Percentiles rank a stretch among this genome's conserved stretches.
These are phyloP conservation scores for Paraurostyla sp. DNA, from an alignment of 73 alveolate genomes.

Conservation along the genomic window DNA sequence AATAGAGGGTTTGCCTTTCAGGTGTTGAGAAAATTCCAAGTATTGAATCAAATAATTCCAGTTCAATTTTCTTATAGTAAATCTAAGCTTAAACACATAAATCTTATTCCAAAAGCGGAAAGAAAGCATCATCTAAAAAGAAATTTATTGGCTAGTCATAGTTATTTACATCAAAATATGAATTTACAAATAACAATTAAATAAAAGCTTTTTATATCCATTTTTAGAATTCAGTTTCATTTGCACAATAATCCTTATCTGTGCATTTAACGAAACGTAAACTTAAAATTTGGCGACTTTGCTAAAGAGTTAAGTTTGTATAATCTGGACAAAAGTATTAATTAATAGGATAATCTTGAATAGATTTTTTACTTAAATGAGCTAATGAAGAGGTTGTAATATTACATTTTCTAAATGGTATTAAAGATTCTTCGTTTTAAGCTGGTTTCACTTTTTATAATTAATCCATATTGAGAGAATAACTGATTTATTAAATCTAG, in stretches of 20 bases:
- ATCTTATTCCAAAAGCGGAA: neutral
- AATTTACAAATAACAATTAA: neutral
- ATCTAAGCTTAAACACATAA: neutral
- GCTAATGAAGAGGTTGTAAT: neutral
- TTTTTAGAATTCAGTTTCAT: neutral
- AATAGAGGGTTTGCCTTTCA: neutral
- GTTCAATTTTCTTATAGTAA: neutral
- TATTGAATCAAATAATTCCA: neutral
- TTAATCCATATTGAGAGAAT: too few relatives aligned
- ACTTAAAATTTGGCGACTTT: neutral
- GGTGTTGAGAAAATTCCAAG: neutral
- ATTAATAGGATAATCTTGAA: neutral
- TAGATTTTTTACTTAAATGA: neutral
- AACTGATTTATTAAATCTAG: neutral
- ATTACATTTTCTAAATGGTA: neutral
- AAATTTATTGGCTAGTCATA: slow-evolving; percentile 28
- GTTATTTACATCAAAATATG: slow-evolving; percentile 25
- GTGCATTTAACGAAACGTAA: slow-evolving; percentile 10
- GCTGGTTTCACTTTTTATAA: neutral
- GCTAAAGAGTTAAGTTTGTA: slow-evolving; percentile 17
- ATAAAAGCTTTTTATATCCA: neutral
- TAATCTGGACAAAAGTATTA: slow-evolving; percentile 37
- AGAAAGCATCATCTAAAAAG: slow-evolving; percentile 52
- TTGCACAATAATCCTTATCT: neutral
- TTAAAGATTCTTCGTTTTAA: neutral